Conservation (phyloP, 1,139 yeast species). For the Candida pseudocylindracea region DNA sequence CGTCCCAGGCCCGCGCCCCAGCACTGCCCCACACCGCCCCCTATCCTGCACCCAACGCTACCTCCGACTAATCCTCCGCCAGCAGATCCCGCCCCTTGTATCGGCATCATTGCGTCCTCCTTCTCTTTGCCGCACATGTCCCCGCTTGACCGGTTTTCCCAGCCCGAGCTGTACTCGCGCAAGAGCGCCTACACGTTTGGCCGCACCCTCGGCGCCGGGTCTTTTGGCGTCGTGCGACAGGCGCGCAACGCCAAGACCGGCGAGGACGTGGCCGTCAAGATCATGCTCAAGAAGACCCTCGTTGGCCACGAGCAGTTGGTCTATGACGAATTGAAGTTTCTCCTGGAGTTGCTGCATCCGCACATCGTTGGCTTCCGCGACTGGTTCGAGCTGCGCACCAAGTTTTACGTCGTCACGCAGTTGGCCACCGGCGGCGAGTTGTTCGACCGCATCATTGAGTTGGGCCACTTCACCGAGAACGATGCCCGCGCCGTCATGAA, state of each 20-base stretch:
- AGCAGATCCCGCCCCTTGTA: too few species aligned
- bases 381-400: slow-evolving; percentile 74
- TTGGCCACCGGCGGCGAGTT: slow-evolving; percentile 85
- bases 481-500: slow-evolving; percentile 55
- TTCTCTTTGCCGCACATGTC: too few species aligned
- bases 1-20: too few species aligned
- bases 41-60: too few species aligned
- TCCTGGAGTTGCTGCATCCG: slow-evolving; percentile 47
- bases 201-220: slow-evolving; percentile 72
- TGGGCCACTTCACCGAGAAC: slow-evolving; percentile 64
- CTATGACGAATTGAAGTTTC: slow-evolving; percentile 49
- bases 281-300: slow-evolving; percentile 60
- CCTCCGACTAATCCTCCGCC: too few species aligned
- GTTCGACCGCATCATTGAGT: slow-evolving; percentile 57
- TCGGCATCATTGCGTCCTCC: too few species aligned
- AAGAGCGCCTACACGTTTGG: slow-evolving; percentile 53
- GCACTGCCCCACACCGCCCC: too few species aligned
- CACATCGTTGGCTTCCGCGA: slow-evolving; percentile 69
- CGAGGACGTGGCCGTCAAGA: slow-evolving; percentile 73
- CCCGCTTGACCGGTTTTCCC: slow-evolving; percentile 6
- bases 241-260: slow-evolving; percentile 36
- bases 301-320: slow-evolving; percentile 40
- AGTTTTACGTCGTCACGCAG: slow-evolving; percentile 54
- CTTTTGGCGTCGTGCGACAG: slow-evolving; percentile 72
- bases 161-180: slow-evolving; percentile 45